Evolutionary conservation across 306 rosid genomes (phyloP).

Genomic region (Cucumis sativus): Cucumber_9930_V3 NC_026657.2:5228001-5228500

Average conservation of each 20-base stretch:
- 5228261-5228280: constrained; percentile 87
- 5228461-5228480: constrained; percentile 30
- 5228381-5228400: background rate
- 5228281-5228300: constrained; percentile 92
- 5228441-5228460: background rate
- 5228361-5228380: background rate
- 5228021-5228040: background rate
- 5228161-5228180: background rate
- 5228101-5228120: background rate
- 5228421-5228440: background rate
- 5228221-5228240: constrained; percentile 2
- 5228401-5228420: background rate
- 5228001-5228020: constrained; percentile 7
- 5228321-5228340: constrained; percentile 9
- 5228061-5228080: background rate
- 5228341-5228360: background rate
- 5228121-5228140: background rate
- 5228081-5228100: background rate
- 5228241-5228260: constrained; percentile 80
- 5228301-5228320: constrained; percentile 56
- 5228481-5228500: constrained; percentile 77
- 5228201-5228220: background rate
- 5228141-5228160: background rate
- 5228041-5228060: background rate
- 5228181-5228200: background rate